A percentile compares a stretch with the other conserved stretches of the same genome.
phyloP scores from a whole-genome alignment of 345 rosid species.

The Boechera retrofracta region DNA sequence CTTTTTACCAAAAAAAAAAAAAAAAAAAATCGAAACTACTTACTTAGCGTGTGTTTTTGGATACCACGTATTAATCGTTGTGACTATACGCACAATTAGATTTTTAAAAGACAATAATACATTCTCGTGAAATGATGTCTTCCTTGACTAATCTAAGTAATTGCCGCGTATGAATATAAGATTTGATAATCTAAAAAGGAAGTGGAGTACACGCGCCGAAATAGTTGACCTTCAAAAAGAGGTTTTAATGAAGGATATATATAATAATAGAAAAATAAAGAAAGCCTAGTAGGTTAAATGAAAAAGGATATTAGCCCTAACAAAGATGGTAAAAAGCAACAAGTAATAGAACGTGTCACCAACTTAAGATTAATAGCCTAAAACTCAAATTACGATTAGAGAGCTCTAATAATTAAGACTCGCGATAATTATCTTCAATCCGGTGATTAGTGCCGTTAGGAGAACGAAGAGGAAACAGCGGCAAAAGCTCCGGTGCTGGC shows the following conservation, averaged over 20 bases:
- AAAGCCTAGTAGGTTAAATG: slow-evolving; percentile 16
- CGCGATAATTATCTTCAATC: not conserved
- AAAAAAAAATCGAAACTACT: not conserved
- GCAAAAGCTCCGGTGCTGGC: slow-evolving; percentile 69
- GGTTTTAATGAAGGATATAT: not conserved
- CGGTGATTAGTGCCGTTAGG: slow-evolving; percentile 47
- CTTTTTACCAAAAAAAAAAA: no score
- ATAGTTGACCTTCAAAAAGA: slow-evolving; percentile 33
- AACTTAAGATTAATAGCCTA: slow-evolving; percentile 23
- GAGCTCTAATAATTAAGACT: slow-evolving; percentile 9
- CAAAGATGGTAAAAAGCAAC: slow-evolving; percentile 35
- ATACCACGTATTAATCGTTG: not conserved
- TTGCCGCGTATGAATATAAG: slow-evolving; percentile 12
- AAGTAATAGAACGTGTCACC: slow-evolving; percentile 22
- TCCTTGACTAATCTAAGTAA: slow-evolving; percentile 33
- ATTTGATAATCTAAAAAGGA: slow-evolving; percentile 11
- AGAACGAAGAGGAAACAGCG: slow-evolving; percentile 76
- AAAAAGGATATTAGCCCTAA: slow-evolving; percentile 34
- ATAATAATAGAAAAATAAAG: no score
- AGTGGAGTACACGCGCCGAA: slow-evolving; percentile 42
- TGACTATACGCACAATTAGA: no score
- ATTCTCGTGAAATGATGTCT: slow-evolving; percentile 27
- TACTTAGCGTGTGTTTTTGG: slow-evolving; percentile 3
- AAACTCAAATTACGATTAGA: slow-evolving; percentile 21
- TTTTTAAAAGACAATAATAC: not conserved